Conservation (phyloP, 768 basidiomycete genomes). For the Tulasnella sp. region DNA sequence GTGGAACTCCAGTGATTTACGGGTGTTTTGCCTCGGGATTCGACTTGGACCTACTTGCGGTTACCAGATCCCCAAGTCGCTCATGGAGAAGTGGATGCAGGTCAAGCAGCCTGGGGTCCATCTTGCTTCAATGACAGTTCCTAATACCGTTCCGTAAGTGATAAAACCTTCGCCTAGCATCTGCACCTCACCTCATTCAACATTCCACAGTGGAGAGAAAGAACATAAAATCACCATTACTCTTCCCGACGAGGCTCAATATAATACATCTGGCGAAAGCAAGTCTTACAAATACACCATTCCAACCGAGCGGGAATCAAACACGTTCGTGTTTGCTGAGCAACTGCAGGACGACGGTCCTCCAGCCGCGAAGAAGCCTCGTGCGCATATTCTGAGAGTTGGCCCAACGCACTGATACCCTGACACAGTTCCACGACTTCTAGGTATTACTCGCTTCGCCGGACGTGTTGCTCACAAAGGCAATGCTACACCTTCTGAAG, state of each 20-base stretch:
- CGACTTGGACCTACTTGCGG: no score
- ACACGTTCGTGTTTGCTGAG: slow-evolving; percentile 35
- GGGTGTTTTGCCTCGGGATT: background rate
- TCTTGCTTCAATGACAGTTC: slow-evolving; percentile 38
- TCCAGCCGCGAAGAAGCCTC: slow-evolving; percentile 22
- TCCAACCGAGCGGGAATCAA: slow-evolving; percentile 35
- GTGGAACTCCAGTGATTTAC: background rate
- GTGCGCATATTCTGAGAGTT: background rate
- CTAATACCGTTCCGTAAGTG: slow-evolving; percentile 29
- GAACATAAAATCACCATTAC: background rate
- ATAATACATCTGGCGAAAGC: slow-evolving; percentile 29
- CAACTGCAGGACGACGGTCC: slow-evolving; percentile 31
- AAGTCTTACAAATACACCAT: slow-evolving; percentile 40
- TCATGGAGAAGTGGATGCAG: slow-evolving; percentile 41
- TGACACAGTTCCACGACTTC: background rate
- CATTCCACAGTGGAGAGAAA: background rate
- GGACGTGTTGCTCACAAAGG: background rate
- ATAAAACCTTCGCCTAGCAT: background rate
- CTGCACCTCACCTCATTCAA: background rate
- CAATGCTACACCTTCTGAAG: background rate
- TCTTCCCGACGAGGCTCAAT: slow-evolving; percentile 27
- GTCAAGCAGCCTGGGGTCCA: slow-evolving; percentile 37
- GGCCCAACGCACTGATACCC: background rate
- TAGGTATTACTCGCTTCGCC: background rate
- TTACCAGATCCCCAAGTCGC: slow-evolving; percentile 40